phyloP scores from a whole-genome alignment of 169 alveolate genomes.

The Toxoplasma gondii region DNA sequence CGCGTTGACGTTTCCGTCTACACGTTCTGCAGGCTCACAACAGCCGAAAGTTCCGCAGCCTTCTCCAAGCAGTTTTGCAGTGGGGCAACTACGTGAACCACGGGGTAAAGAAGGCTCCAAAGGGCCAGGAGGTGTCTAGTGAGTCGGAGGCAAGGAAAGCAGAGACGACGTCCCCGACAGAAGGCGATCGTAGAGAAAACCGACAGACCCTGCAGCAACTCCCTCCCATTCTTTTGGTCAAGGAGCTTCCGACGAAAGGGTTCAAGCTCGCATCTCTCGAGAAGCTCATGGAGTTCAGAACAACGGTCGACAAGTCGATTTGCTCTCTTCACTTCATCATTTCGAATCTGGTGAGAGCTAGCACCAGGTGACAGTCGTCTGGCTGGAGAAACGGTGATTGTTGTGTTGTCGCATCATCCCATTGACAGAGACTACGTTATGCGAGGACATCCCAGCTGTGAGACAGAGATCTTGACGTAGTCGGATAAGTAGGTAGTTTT shows the following conservation, averaged over 20 bases:
- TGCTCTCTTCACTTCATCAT: constrained; percentile 73
- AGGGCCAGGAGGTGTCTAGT: not conserved
- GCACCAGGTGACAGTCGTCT: not conserved
- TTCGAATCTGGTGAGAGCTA: constrained; percentile 60
- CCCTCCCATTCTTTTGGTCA: not conserved
- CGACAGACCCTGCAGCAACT: not conserved
- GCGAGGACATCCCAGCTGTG: too few species aligned
- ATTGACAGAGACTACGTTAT: not conserved
- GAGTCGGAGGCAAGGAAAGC: not conserved
- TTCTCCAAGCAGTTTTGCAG: constrained; percentile 72
- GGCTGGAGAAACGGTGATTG: not conserved
- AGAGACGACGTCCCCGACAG: not conserved
- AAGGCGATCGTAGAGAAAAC: not conserved
- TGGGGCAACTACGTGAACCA: constrained; percentile 76
- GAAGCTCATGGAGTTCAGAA: constrained; percentile 72
- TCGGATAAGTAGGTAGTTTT: too few species aligned
- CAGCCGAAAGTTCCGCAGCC: constrained; percentile 62
- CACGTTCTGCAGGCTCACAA: constrained; percentile 43
- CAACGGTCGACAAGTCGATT: constrained; percentile 72
- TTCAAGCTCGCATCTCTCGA: constrained; percentile 68
- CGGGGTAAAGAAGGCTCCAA: constrained; percentile 67
- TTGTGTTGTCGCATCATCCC: not conserved
- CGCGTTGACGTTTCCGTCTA: too few species aligned
- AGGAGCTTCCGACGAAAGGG: constrained; percentile 72
- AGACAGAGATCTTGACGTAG: not conserved